Conservation (phyloP, 1,139 yeast genomes). For the Suhomyces panamericanus region DNA sequence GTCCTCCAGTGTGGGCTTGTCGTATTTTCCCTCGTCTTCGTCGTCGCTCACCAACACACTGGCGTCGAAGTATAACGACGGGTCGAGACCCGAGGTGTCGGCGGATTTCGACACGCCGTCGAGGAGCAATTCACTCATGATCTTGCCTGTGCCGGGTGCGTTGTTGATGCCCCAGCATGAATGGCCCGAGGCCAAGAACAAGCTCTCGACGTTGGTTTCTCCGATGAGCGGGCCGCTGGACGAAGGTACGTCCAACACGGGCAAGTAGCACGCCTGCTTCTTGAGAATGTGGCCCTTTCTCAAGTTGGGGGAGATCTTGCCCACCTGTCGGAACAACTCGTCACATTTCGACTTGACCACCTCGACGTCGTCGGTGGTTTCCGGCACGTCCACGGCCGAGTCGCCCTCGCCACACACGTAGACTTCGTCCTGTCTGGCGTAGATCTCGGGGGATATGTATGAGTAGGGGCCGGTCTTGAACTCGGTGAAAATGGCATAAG, state of each 20-base stretch:
- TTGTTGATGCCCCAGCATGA: conserved; percentile 99
- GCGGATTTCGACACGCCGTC: conserved; percentile 85
- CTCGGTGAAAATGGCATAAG: conserved; percentile 94
- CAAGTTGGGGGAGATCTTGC: conserved; percentile 71
- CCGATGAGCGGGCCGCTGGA: conserved; percentile 94
- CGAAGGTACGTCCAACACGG: conserved; percentile 89
- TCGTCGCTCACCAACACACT: conserved; percentile 47
- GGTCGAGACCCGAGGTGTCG: conserved; percentile 78
- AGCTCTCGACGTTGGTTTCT: conserved; percentile 78
- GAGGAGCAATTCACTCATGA: conserved; percentile 81
- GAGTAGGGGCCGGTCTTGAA: conserved; percentile 63
- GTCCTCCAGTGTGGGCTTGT: conserved; percentile 7
- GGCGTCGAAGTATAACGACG: conserved; percentile 83
- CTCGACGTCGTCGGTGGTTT: conserved; percentile 89
- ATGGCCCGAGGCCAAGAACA: conserved; percentile 88
- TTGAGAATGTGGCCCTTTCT: conserved; percentile 74
- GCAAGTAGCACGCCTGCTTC: conserved; percentile 93
- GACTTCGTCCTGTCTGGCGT: conserved; percentile 93
- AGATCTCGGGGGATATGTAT: conserved; percentile 87
- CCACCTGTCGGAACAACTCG: conserved; percentile 78
- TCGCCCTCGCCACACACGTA: conserved; percentile 98
- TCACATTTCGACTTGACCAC: conserved; percentile 88
- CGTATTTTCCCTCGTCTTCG: conserved; percentile 27
- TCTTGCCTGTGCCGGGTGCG: conserved; percentile 94
- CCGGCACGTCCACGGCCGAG: conserved; percentile 86